Base-by-base conservation (phyloP, 441 rosid species). In the Pelargonium cotyledonis region DNA sequence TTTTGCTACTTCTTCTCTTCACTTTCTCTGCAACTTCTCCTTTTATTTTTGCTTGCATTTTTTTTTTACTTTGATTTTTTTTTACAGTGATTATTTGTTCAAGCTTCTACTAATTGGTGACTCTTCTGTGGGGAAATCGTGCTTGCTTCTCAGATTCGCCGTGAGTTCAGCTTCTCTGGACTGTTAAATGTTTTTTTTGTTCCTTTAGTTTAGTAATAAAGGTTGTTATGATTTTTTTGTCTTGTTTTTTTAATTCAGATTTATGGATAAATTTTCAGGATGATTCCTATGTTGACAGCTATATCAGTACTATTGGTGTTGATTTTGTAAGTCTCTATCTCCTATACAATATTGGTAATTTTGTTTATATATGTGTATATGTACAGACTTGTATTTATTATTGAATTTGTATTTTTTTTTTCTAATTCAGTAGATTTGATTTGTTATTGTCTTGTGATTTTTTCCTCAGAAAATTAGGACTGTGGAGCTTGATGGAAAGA, bases 281-380 rank as follows among this genome's bases (percentile, higher is more conserved):
- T 78, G 96, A 91, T 83, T 89, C 97, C 67, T 88, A 88, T 76
- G 84, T 91, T 9, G 92, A 91, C 72, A 89, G 90, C 76, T 91
- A 87, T 80, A 89, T 89, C 81, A 91, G 97, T 55, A 91, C 90
- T 74, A 91, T 88, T 65, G 96, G 93, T 64, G 96, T 91, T 79
- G 94, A 89, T 78, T 89, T 89, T 76, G 91, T 91, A 47, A 81
- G 91, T 78, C 3, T 65, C 61, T 60, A 6, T 11, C 1, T 10
- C 3, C 31, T 26, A 26, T 26, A 2, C 2, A 2, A 26, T 26
- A 0, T 26, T 26, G 3, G 31, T 26, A 26, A 29, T 29, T 29
- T 0, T 29, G 3, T 29, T 1, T 29, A 29, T 29, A 29, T 29
- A 29, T 29, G 3, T 29, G 3, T 2, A 29, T 29, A 23, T 23